Evolutionary conservation across 495 filamentous ascomycete genomes (phyloP), one percentile per base, ranked within the genome.

Genomic region (Trichoderma erinaceum): DNA sequence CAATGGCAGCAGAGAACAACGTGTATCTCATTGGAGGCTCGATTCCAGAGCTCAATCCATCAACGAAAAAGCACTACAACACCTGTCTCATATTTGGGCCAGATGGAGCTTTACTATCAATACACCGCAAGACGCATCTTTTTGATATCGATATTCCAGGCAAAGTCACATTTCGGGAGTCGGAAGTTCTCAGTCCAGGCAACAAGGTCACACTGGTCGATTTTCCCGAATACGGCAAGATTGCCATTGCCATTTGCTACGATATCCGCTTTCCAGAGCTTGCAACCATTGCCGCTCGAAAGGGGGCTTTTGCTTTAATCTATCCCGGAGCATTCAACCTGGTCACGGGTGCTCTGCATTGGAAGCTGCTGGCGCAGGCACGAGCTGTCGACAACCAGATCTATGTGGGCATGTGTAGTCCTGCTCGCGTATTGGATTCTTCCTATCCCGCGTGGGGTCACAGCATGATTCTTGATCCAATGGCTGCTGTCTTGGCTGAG

Each of bases 111-210:
- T 81, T 97, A 23, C 82, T 98, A 10, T 91, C 88, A 2, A 90
- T 86, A 1, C 93, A 99, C 74, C 87, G 95, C 69, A 99, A 99
- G 77, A 86, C 94, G 23, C 95, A 99, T 75, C 84, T 99, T 16
- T 99, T 99, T 79, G 96, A 99, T 79, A 98, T 99, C 72, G 89
- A 94, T 75, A 99, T 99, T 73, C 95, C 95, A 1, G 93, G 92
- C 38, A 91, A 92, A 76, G 97, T 99, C 75, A 88, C 75, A 15
- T 98, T 99, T 81, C 86, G 85, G 68, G 95, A 99, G 78, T 91
- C 87, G 64, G 92, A 97, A 65, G 92, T 97, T 10, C 83, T 99
- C n/a, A 88, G 83, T 1, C 90, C 95, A 0, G 95, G 95, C 0
- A 87, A 92, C 77, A 86, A 89, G 70, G 71, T 96, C 61, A 96